A percentile compares a stretch with the other conserved stretches of the same genome.
phyloP scores from a whole-genome alignment of 352 stramenopile genomes.

The Phytophthora hybrid region DNA sequence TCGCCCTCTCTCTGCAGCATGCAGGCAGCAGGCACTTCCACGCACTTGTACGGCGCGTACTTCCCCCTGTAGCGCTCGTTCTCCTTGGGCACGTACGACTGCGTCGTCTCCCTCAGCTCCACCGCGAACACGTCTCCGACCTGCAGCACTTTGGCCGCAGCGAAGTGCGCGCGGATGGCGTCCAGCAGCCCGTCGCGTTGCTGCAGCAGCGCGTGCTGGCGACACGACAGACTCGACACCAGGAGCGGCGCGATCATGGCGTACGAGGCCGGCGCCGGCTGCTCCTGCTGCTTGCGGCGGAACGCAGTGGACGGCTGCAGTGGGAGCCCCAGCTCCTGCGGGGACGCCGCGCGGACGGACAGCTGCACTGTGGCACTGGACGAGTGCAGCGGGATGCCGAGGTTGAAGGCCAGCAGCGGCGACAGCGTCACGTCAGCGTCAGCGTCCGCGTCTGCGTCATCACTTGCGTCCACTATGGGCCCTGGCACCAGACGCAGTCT shows the following conservation, averaged over 20 bases:
- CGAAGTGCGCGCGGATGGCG: constrained; percentile 71
- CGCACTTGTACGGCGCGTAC: constrained; percentile 51
- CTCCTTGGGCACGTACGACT: constrained; percentile 32
- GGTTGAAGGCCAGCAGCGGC: constrained; percentile 81
- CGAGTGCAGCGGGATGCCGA: constrained; percentile 61
- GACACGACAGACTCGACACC: constrained; percentile 68
- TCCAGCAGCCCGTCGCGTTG: constrained; percentile 64
- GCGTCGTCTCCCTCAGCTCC: constrained; percentile 54
- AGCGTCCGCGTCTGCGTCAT: neutral
- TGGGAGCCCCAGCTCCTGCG: constrained; percentile 60
- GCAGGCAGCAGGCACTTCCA: constrained; percentile 52
- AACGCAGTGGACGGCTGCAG: constrained; percentile 35
- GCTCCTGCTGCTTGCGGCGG: constrained; percentile 61
- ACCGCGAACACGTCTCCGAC: constrained; percentile 75
- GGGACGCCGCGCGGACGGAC: constrained; percentile 43
- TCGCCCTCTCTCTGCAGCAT: constrained; percentile 29
- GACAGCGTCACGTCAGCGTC: constrained; percentile 55
- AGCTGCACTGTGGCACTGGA: constrained; percentile 44
- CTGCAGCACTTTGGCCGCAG: constrained; percentile 67
- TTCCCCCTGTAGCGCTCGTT: constrained; percentile 31
- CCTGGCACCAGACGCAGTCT: constrained; percentile 40
- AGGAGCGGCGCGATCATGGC: constrained; percentile 74
- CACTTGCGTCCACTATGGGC: too few relatives aligned
- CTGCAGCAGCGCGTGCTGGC: constrained; percentile 62
- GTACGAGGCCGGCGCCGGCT: constrained; percentile 57